Conservation (phyloP, 257 asterid species). For the Nicotiana noctiflora region DNA sequence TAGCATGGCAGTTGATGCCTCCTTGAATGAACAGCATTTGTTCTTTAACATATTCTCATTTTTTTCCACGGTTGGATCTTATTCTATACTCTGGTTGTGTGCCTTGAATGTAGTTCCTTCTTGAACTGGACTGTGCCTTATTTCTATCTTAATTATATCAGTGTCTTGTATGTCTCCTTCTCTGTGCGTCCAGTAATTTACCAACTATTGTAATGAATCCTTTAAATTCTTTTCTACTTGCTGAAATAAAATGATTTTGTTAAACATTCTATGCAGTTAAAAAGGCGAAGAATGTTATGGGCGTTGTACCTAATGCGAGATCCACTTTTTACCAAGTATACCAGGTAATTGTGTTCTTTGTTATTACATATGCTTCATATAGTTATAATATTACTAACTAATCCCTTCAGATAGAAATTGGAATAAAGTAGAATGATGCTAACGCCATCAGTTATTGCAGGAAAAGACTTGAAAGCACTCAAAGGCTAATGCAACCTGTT, state of each 20-base stretch:
- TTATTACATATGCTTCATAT: neutral
- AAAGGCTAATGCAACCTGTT: slow-evolving; percentile 58
- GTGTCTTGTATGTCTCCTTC: neutral
- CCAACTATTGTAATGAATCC: neutral
- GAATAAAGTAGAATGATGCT: slow-evolving; percentile 6
- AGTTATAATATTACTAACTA: neutral
- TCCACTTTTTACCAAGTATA: slow-evolving; percentile 77
- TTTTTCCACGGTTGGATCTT: neutral
- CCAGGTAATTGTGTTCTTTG: slow-evolving; percentile 41
- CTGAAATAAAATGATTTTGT: neutral
- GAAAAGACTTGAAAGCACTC: slow-evolving; percentile 60
- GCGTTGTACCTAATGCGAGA: slow-evolving; percentile 95
- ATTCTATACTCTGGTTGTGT: neutral
- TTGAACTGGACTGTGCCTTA: neutral
- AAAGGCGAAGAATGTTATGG: slow-evolving; percentile 77
- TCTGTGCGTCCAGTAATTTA: neutral
- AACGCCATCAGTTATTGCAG: slow-evolving; percentile 35
- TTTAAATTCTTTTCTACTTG: neutral
- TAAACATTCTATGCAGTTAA: slow-evolving; percentile 40
- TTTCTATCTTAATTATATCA: neutral
- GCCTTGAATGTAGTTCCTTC: neutral
- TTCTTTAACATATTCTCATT: neutral
- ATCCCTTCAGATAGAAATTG: neutral
- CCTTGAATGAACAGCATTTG: neutral
- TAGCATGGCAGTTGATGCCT: neutral